Evolutionary conservation across 2,329 filamentous ascomycete genomes (phyloP).

Genomic region (Orbilia quercus): DNA sequence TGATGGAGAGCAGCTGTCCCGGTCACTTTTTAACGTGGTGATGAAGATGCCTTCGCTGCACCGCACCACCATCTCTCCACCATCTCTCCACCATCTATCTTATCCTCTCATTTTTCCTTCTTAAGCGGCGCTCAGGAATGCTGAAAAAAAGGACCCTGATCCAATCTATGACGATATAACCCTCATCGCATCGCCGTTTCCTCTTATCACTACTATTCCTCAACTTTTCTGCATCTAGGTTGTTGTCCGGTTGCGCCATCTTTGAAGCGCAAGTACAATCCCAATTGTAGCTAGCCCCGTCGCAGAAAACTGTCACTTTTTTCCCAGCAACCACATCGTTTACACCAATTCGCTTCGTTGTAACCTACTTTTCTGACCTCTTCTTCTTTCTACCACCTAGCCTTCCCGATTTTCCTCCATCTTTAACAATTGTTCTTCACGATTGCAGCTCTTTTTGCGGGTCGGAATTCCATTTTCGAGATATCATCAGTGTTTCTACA

Average conservation of each 20-base stretch:
- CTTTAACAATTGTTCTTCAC: conserved; percentile 13
- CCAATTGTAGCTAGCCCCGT: conserved; percentile 1
- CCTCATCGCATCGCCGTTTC: conserved; percentile 10
- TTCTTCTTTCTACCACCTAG: conserved; percentile 13
- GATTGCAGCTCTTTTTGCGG: conserved; percentile 9
- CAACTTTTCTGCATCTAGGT: background rate
- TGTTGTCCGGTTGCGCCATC: background rate
- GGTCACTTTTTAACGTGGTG: conserved; percentile 26
- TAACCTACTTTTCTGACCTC: background rate
- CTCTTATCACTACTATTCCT: background rate
- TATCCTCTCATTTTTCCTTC: no score
- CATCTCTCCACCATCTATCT: background rate
- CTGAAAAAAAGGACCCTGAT: background rate
- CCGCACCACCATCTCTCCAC: background rate
- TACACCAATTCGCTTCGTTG: conserved; percentile 31
- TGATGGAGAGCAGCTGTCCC: conserved; percentile 51
- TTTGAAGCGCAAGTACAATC: background rate
- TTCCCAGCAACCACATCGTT: background rate
- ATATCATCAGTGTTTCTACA: no score
- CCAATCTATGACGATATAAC: conserved; percentile 9
- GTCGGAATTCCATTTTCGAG: background rate
- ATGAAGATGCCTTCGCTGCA: background rate
- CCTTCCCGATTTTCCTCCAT: conserved; percentile 20
- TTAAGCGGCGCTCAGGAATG: background rate
- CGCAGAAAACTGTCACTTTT: background rate